phyloP scores from a whole-genome alignment of 2,329 filamentous ascomycete species.

The Lachnellula subtilissima region DNA sequence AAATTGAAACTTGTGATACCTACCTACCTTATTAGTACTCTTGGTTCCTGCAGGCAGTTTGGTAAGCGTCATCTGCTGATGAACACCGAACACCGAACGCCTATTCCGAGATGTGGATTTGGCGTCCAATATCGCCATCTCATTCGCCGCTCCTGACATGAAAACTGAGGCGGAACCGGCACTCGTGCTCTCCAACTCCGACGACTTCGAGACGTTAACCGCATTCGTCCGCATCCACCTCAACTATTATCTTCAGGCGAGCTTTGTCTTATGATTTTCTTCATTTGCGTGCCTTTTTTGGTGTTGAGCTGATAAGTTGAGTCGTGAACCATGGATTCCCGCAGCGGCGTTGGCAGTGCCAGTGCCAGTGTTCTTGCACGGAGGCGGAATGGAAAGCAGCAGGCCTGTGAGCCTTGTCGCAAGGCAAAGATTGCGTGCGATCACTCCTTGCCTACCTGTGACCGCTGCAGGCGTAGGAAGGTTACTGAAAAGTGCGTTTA shows the following conservation, averaged over 20 bases:
- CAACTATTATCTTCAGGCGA: too few species aligned
- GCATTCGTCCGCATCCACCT: too few species aligned
- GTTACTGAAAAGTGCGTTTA: slow-evolving; percentile 23
- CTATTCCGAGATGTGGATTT: background rate
- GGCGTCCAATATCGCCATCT: background rate
- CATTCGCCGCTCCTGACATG: background rate
- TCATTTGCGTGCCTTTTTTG: too few species aligned
- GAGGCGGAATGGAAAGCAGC: slow-evolving; percentile 28
- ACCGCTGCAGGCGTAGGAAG: slow-evolving; percentile 24
- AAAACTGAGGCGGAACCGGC: background rate
- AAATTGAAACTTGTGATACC: background rate
- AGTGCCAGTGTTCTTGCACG: slow-evolving; percentile 7
- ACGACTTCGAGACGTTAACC: background rate
- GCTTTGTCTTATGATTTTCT: too few species aligned
- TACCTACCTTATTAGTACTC: background rate
- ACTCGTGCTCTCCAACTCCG: background rate
- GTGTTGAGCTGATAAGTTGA: background rate
- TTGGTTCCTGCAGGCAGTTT: background rate
- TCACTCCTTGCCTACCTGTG: slow-evolving; percentile 24
- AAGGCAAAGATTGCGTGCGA: slow-evolving; percentile 30
- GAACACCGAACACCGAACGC: background rate
- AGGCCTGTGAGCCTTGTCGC: slow-evolving; percentile 27
- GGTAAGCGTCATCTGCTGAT: background rate
- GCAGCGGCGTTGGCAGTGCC: slow-evolving; percentile 4
- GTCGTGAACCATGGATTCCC: background rate